phyloP scores from a whole-genome alignment of 768 basidiomycete species.

The Mycena venus region DNA sequence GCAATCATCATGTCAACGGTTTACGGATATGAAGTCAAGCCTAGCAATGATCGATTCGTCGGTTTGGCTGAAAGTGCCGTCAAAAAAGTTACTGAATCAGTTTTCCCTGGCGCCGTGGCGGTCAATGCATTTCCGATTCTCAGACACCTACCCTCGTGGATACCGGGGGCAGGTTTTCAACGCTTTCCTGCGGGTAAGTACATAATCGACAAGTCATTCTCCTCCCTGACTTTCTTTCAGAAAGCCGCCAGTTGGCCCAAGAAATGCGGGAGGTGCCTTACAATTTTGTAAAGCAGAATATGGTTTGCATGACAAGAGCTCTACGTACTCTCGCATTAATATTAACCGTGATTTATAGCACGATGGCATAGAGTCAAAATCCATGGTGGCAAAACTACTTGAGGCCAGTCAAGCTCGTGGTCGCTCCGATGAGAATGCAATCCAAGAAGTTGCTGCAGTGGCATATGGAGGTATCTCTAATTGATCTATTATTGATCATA shows the following conservation, averaged over 20 bases:
- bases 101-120: slow-evolving; percentile 38
- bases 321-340: not conserved
- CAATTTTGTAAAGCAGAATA: slow-evolving; percentile 19
- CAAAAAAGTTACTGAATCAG: slow-evolving; percentile 17
- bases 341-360: not conserved
- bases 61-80: slow-evolving; percentile 36
- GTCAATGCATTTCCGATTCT: slow-evolving; percentile 49
- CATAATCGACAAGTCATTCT: not conserved
- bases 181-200: slow-evolving; percentile 3
- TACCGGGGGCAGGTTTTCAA: slow-evolving; percentile 10
- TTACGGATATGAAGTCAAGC: slow-evolving; percentile 45
- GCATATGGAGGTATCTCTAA: slow-evolving; percentile 48
- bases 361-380: slow-evolving; percentile 6
- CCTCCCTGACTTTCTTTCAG: not conserved
- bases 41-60: slow-evolving; percentile 40
- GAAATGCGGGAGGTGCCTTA: slow-evolving; percentile 23
- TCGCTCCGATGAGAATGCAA: slow-evolving; percentile 31
- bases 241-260: slow-evolving; percentile 2
- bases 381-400: slow-evolving; percentile 27
- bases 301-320: not conserved
- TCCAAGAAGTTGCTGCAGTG: slow-evolving; percentile 45
- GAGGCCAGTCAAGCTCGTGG: slow-evolving; percentile 5
- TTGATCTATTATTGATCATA: no score
- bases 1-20: slow-evolving; percentile 16
- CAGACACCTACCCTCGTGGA: slow-evolving; percentile 51